A percentile compares a stretch with the other conserved stretches of the same genome.
These are phyloP conservation scores for Neoboletus magnificus DNA, from an alignment of 768 basidiomycete genomes.

Conservation along the genomic window DNA sequence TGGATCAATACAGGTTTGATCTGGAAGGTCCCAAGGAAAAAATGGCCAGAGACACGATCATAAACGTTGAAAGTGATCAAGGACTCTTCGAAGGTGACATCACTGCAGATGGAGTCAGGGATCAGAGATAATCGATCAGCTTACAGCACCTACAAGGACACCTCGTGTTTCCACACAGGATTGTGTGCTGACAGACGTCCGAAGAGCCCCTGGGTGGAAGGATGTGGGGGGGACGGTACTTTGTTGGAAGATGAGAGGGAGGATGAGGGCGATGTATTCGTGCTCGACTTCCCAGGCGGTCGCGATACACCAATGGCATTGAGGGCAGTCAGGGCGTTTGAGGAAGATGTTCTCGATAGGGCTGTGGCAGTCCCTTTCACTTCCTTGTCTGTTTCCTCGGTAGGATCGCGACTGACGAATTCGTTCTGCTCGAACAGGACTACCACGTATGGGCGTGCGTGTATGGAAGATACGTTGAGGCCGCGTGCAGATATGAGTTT, in stretches of 20 bases:
- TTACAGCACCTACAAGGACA: conserved; percentile 77
- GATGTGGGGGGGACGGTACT: conserved; percentile 28
- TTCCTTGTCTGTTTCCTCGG: conserved; percentile 81
- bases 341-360: conserved; percentile 55
- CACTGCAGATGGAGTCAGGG: conserved; percentile 50
- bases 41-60: conserved; percentile 80
- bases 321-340: conserved; percentile 63
- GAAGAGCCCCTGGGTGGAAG: conserved; percentile 48
- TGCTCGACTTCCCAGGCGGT: conserved; percentile 40
- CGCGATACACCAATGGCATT: conserved; percentile 56
- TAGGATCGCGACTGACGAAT: conserved; percentile 90
- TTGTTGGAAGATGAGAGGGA: conserved; percentile 39
- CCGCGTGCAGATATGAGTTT: conserved; percentile 91
- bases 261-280: conserved; percentile 43
- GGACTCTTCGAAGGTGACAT: conserved; percentile 87
- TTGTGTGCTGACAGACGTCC: conserved; percentile 72
- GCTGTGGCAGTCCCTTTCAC: conserved; percentile 74
- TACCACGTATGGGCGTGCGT: conserved; percentile 86
- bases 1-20: conserved; percentile 90
- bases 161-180: conserved; percentile 99
- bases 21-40: conserved; percentile 87
- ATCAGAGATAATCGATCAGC: conserved; percentile 11
- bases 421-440: conserved; percentile 99
- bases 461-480: conserved; percentile 65
- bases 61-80: conserved; percentile 87